These are phyloP conservation scores for Cadophora gregata DNA, from an alignment of 2,329 filamentous ascomycete genomes.

Conservation along the genomic window DNA sequence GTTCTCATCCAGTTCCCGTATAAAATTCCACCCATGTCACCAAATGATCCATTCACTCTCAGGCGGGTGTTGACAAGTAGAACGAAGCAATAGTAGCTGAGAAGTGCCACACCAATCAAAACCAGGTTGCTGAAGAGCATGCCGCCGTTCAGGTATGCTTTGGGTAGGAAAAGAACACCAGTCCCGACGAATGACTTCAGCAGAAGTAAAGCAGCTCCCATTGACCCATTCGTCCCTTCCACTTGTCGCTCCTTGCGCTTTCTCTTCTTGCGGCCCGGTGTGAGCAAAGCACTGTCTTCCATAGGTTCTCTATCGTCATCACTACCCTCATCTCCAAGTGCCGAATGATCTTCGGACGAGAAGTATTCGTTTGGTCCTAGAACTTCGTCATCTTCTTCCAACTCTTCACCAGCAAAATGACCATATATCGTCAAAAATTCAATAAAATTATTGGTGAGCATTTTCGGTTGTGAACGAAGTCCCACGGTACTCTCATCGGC, in stretches of 20 bases:
- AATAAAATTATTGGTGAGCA: slow-evolving; percentile 91
- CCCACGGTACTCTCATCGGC: slow-evolving; percentile 45
- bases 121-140: slow-evolving; percentile 97
- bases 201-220: slow-evolving; percentile 81
- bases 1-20: slow-evolving; percentile 91
- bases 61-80: slow-evolving; percentile 86
- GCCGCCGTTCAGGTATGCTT: slow-evolving; percentile 93
- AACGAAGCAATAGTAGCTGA: slow-evolving; percentile 98
- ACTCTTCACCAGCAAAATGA: slow-evolving; percentile 95
- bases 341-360: slow-evolving; percentile 66
- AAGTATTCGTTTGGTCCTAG: slow-evolving; percentile 91
- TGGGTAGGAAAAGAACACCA: slow-evolving; percentile 89
- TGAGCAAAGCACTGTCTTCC: slow-evolving; percentile 85
- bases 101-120: slow-evolving; percentile 79
- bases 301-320: slow-evolving; percentile 79
- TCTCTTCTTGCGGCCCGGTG: slow-evolving; percentile 70
- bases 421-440: slow-evolving; percentile 96
- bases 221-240: slow-evolving; percentile 77
- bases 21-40: slow-evolving; percentile 91
- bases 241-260: slow-evolving; percentile 77
- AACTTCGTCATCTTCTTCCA: slow-evolving; percentile 95
- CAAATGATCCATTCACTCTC: slow-evolving; percentile 91
- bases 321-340: slow-evolving; percentile 59
- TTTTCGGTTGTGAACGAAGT: slow-evolving; percentile 57
- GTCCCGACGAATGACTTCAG: slow-evolving; percentile 99